Evolutionary conservation across 352 stramenopile species (phyloP).

Genomic region (Phytophthora uliginosa): DNA sequence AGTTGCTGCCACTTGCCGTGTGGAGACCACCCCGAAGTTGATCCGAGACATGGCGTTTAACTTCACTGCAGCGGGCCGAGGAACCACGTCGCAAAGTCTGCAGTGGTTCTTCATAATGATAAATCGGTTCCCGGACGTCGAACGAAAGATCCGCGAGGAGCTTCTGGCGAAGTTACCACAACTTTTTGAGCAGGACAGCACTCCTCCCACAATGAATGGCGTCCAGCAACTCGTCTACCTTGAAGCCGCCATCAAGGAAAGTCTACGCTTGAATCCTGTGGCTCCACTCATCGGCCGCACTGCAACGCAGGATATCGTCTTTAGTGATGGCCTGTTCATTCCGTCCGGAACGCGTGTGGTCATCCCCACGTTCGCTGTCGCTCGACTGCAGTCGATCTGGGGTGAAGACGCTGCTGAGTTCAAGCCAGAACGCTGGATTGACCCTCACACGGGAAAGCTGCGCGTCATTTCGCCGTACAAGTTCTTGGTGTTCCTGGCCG

Average conservation of each 20-base stretch:
- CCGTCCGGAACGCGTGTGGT: conserved; percentile 56
- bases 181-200: conserved; percentile 34
- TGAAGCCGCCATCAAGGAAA: conserved; percentile 73
- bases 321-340: conserved; percentile 76
- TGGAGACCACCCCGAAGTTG: conserved; percentile 44
- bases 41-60: conserved; percentile 81
- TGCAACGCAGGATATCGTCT: conserved; percentile 53
- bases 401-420: conserved; percentile 70
- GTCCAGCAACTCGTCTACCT: conserved; percentile 70
- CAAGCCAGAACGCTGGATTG: conserved; percentile 78
- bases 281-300: conserved; percentile 63
- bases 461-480: conserved; percentile 61
- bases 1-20: conserved; percentile 8
- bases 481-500: conserved; percentile 78
- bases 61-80: conserved; percentile 77
- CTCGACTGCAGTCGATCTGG: conserved; percentile 66
- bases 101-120: conserved; percentile 84
- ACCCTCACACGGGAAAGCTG: conserved; percentile 44
- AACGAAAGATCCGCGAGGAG: conserved; percentile 62
- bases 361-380: conserved; percentile 68
- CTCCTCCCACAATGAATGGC: conserved; percentile 50
- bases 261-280: conserved; percentile 70
- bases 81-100: conserved; percentile 73
- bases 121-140: conserved; percentile 59
- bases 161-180: conserved; percentile 46